Base-by-base conservation (phyloP, 257 asterid genomes). In the Capsicum pubescens region DNA sequence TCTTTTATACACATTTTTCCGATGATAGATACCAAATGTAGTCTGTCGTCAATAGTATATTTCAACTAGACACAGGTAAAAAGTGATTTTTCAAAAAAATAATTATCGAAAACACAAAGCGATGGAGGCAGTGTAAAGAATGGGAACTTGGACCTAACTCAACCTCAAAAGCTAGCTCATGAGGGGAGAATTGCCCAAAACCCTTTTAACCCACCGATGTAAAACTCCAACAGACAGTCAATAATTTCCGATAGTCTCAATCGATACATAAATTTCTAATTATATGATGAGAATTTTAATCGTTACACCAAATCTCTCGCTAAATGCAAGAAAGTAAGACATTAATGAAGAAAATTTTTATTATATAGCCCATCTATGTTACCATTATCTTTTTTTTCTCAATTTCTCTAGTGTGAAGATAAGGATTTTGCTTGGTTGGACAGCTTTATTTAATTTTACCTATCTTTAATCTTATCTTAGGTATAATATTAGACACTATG, bases 381-480 rank as follows among this genome's bases (percentile, higher is more conserved):
- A 50, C 55, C 82, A 70, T 67, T 42, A 39, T 79, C 61, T 8
- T 74, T 50, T 50, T 74, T 6, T 3, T 42, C 57, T 52, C 21
- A 35, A 72, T 80, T 86, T 86, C 89, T 86, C 86, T 6, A 10
- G 15, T 56, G 83, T 52, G 80, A 86, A 71, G 89, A 74, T 55
- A 87, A 87, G 85, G 80, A 84, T 66, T 71, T 86, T 83, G 52
- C 9, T 7, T 69, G 48, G 80, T 64, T 82, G 66, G 59, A 26
- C 59, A 80, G 83, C 83, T 83, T 80, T 76, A 13, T 3, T 66
- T 32, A 66, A 66, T 66, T 80, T 86, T 77, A 79, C 83, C 83
- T 36, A 79, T 55, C 84, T 86, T 52, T 66, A 48, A 39, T 32
- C 9, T 77, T 54, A 50, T 70, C 83, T 60, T 60, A 52, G 81